These are phyloP conservation scores for Solanum tarapatanum DNA, from an alignment of 257 asterid genomes.

Conservation along the genomic window DNA sequence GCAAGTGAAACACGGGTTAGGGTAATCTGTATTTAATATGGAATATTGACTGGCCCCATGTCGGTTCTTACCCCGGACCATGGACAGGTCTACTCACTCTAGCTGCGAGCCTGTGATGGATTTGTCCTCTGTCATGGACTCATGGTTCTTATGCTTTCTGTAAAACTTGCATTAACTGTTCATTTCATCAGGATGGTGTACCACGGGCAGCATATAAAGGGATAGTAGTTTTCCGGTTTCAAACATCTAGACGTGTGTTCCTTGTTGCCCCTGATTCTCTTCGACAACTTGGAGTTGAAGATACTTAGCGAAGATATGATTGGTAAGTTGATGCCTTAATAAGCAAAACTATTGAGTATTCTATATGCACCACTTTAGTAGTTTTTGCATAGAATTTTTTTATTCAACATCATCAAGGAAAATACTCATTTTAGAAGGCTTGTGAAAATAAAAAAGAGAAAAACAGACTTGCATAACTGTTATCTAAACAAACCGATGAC, in stretches of 20 bases:
- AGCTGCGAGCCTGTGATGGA: background rate
- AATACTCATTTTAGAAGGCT: background rate
- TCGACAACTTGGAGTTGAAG: slow-evolving; percentile 55
- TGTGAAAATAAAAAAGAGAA: background rate
- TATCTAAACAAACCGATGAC: background rate
- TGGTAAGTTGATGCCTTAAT: background rate
- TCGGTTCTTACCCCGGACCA: background rate
- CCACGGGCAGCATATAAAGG: slow-evolving; percentile 94
- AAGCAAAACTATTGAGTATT: background rate
- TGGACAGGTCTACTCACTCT: background rate
- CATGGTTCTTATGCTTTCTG: background rate
- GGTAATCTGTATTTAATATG: background rate
- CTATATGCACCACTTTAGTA: background rate
- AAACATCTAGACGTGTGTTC: slow-evolving; percentile 64
- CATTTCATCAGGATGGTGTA: slow-evolving; percentile 61
- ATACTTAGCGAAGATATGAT: slow-evolving; percentile 9
- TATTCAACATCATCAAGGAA: background rate
- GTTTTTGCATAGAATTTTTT: background rate
- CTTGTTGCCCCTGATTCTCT: slow-evolving; percentile 75
- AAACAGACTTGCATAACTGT: background rate
- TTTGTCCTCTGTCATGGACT: background rate
- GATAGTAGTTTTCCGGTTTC: slow-evolving; percentile 71
- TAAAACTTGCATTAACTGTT: background rate
- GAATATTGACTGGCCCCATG: background rate
- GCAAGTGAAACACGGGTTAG: background rate